Evolutionary conservation across 2,329 filamentous ascomycete species (phyloP).

Genomic region (Colletotrichum falcatum): DNA sequence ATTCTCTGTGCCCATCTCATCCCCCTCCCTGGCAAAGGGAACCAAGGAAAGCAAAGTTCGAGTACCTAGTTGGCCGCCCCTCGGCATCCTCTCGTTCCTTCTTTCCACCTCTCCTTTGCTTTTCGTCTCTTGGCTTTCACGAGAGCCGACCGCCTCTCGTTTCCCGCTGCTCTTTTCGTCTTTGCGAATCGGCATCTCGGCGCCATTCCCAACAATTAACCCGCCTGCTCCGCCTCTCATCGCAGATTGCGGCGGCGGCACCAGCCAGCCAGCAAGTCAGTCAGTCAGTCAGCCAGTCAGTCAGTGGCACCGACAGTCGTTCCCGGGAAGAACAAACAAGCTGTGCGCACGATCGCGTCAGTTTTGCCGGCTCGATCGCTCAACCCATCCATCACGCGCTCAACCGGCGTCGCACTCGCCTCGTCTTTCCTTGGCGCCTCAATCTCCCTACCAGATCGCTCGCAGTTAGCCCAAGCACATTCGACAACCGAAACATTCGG

Average conservation of each 20-base stretch:
- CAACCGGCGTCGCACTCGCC: conserved; percentile 3
- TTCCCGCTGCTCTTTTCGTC: conserved; percentile 11
- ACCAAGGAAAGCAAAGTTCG: conserved; percentile 2
- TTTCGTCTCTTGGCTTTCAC: conserved; percentile 8
- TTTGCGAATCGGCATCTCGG: background rate
- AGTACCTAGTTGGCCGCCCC: background rate
- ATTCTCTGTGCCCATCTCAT: conserved; percentile 14
- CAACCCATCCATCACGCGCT: conserved; percentile 16
- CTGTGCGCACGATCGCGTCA: conserved; percentile 32
- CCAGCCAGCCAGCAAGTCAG: background rate
- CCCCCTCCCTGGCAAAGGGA: conserved; percentile 14
- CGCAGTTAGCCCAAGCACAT: conserved; percentile 1
- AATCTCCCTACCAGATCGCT: background rate
- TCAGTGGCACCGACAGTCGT: background rate
- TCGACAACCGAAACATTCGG: conserved; percentile 33
- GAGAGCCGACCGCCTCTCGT: conserved; percentile 27
- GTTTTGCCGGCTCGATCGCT: background rate
- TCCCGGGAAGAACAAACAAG: background rate
- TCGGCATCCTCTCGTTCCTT: conserved; percentile 28
- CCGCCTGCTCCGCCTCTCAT: background rate
- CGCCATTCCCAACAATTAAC: conserved; percentile 3
- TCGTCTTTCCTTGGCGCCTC: background rate
- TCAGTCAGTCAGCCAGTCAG: background rate
- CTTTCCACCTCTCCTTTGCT: conserved; percentile 13
- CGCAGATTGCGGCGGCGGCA: background rate